phyloP scores from a whole-genome alignment of 148 eudicot genomes.

The Spergularia bocconei region DNA sequence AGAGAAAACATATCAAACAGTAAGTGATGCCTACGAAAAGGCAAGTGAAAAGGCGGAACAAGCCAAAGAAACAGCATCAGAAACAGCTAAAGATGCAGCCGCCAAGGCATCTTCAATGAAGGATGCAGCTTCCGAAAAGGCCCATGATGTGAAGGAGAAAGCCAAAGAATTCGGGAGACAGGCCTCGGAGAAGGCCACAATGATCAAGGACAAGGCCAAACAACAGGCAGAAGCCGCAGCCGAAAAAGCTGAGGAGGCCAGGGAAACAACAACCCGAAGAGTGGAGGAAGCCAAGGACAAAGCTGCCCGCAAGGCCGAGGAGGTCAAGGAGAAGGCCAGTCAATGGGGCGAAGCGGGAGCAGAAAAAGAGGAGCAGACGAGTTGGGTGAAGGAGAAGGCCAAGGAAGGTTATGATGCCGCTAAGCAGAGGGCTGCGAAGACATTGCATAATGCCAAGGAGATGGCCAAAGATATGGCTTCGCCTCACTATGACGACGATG shows the following conservation, averaged over 20 bases:
- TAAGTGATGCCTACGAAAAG: slow-evolving; percentile 14
- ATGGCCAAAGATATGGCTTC: slow-evolving; percentile 20
- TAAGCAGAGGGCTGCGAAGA: slow-evolving; percentile 24
- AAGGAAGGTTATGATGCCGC: slow-evolving; percentile 27
- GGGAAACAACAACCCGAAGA: slow-evolving; percentile 1
- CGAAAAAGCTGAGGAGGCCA: slow-evolving; percentile 14
- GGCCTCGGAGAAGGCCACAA: slow-evolving; percentile 12
- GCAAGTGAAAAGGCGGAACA: slow-evolving; percentile 20
- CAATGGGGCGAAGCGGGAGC: background rate
- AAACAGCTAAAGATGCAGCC: slow-evolving; percentile 12
- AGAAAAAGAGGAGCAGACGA: slow-evolving; percentile 5
- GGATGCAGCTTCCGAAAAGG: slow-evolving; percentile 15
- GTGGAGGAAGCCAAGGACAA: slow-evolving; percentile 20
- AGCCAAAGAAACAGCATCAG: slow-evolving; percentile 16
- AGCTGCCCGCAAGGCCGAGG: slow-evolving; percentile 12
- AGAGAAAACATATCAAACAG: slow-evolving; percentile 15
- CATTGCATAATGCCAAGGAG: slow-evolving; percentile 26
- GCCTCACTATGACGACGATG: slow-evolving; percentile 13
- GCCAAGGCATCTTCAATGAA: slow-evolving; percentile 17
- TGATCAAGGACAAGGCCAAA: slow-evolving; percentile 17
- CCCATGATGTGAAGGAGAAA: slow-evolving; percentile 22
- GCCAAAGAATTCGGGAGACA: slow-evolving; percentile 13
- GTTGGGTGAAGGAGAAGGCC: slow-evolving; percentile 27
- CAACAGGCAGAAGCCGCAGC: slow-evolving; percentile 6
- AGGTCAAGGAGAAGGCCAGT: slow-evolving; percentile 16